phyloP scores from a whole-genome alignment of 257 asterid genomes.

The Solanum bulbocastanum region DNA sequence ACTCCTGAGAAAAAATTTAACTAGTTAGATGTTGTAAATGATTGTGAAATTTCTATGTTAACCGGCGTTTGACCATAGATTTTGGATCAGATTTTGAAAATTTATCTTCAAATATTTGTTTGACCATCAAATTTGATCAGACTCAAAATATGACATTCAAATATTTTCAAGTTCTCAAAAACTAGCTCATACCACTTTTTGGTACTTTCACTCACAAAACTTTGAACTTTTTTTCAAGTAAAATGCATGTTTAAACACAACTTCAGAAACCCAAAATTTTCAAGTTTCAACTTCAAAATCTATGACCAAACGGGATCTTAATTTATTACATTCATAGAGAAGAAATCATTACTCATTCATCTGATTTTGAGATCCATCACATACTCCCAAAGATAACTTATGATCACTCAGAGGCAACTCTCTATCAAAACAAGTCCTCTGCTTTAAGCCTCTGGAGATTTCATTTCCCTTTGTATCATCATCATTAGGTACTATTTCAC shows the following conservation, averaged over 20 bases:
- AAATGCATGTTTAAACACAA: not conserved
- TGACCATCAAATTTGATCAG: not conserved
- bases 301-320: not conserved
- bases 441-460: not conserved
- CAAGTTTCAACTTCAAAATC: not conserved
- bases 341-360: conserved; percentile 50
- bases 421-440: conserved; percentile 15
- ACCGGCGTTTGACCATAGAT: not conserved
- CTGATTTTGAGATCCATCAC: conserved; percentile 39
- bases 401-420: conserved; percentile 27
- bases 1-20: conserved; percentile 23
- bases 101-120: not conserved
- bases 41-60: not conserved
- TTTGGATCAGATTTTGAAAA: not conserved
- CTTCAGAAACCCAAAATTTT: not conserved
- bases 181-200: not conserved
- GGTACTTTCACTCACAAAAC: not conserved
- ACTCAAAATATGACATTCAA: not conserved
- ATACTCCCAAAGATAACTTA: conserved; percentile 15
- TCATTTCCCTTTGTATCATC: not conserved
- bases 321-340: not conserved
- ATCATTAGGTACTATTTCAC: not conserved
- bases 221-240: not conserved
- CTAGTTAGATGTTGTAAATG: not conserved
- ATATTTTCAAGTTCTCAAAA: not conserved